Evolutionary conservation across 129 eudicot species (phyloP).

Genomic region (Apium graveolens): DNA sequence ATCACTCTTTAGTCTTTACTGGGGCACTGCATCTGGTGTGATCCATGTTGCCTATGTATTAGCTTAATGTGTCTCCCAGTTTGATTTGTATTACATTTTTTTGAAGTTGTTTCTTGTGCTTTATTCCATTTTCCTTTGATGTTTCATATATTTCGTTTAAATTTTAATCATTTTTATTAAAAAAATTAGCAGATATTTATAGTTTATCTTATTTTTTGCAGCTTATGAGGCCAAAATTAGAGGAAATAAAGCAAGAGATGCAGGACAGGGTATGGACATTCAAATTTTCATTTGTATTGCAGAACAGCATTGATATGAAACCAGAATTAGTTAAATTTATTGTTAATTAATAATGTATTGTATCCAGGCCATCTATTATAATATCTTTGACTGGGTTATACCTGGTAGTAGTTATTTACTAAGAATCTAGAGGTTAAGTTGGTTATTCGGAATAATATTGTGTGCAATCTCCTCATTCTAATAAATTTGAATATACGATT

Average conservation of each 20-base stretch:
- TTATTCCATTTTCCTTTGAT: background rate
- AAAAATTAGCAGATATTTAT: slow-evolving; percentile 6
- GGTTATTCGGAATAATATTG: background rate
- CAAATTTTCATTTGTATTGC: slow-evolving; percentile 4
- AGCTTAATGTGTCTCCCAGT: background rate
- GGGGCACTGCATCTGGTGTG: background rate
- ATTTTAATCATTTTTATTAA: background rate
- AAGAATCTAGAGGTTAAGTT: background rate
- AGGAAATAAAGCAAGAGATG: slow-evolving; percentile 76
- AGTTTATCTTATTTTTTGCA: slow-evolving; percentile 28
- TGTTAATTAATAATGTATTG: background rate
- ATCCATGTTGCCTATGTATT: background rate
- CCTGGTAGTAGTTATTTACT: background rate
- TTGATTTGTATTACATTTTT: background rate
- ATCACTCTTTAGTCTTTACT: background rate
- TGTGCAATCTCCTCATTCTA: background rate
- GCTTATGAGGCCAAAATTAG: slow-evolving; percentile 77
- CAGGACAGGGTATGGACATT: slow-evolving; percentile 48
- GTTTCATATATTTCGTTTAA: slow-evolving; percentile 4
- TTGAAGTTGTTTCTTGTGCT: background rate
- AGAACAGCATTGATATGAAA: background rate
- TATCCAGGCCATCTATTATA: background rate
- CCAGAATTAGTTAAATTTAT: background rate
- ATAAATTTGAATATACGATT: background rate
- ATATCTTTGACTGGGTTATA: background rate